phyloP scores from a whole-genome alignment of 2,329 filamentous ascomycete species.

The Aspergillus sojae region DNA sequence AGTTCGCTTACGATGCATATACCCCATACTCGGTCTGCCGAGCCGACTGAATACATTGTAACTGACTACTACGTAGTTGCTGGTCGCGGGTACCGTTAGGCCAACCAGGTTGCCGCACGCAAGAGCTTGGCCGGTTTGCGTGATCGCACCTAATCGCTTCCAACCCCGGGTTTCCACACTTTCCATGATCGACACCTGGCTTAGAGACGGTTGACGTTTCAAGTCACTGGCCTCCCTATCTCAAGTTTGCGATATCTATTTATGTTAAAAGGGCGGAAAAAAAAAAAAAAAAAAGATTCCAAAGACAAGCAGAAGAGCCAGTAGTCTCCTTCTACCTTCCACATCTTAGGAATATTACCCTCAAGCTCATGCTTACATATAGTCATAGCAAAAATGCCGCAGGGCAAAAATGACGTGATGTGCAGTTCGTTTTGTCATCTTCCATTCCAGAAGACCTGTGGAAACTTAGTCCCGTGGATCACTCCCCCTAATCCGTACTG shows the following conservation, averaged over 20 bases:
- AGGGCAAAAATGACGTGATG: slow-evolving; percentile 10
- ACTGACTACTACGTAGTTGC: no score
- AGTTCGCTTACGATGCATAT: background rate
- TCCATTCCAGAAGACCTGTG: slow-evolving; percentile 3
- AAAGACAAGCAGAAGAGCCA: background rate
- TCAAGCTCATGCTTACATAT: background rate
- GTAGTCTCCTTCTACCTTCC: background rate
- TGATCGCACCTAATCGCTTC: slow-evolving; percentile 30
- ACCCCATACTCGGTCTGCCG: background rate
- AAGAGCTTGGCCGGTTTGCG: slow-evolving; percentile 30
- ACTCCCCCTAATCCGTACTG: background rate
- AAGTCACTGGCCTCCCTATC: background rate
- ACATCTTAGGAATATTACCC: background rate
- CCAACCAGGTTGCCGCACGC: slow-evolving; percentile 11
- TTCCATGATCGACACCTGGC: background rate
- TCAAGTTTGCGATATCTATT: background rate
- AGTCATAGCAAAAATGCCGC: background rate
- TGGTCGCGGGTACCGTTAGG: background rate
- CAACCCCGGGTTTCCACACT: slow-evolving; percentile 4
- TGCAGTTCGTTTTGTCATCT: background rate
- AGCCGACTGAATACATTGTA: background rate
- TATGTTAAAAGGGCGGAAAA: no score
- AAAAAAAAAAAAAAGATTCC: background rate
- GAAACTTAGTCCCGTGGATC: background rate
- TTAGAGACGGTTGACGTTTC: slow-evolving; percentile 1